Conservation (phyloP, 345 rosid genomes). For the Ceriops decandra region DNA sequence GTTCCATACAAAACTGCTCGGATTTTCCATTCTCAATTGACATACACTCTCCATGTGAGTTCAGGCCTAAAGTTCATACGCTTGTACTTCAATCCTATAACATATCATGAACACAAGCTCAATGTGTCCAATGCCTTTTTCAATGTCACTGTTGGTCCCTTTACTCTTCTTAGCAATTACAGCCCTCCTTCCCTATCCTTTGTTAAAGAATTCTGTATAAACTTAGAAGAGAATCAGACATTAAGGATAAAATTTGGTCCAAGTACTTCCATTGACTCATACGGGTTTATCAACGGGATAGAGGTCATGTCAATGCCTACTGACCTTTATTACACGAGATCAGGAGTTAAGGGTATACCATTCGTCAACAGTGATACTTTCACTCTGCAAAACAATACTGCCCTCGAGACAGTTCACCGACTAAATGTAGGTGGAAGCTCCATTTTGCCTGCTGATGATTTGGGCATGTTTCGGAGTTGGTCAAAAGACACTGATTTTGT, state of each 20-base stretch:
- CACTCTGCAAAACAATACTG: neutral
- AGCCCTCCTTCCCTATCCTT: conserved; percentile 2
- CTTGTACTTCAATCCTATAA: neutral
- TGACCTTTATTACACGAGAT: neutral
- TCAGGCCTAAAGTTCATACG: neutral
- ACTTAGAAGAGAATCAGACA: neutral
- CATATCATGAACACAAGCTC: neutral
- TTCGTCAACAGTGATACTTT: neutral
- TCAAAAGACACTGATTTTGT: neutral
- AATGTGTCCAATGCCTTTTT: neutral
- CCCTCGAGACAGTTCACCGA: neutral
- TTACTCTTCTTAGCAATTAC: neutral
- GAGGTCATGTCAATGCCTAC: neutral
- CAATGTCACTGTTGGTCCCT: conserved; percentile 1
- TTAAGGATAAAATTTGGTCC: neutral
- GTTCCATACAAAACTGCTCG: neutral
- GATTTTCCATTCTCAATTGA: neutral
- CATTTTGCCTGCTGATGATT: neutral
- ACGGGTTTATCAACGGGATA: neutral
- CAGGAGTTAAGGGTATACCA: neutral
- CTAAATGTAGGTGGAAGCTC: neutral
- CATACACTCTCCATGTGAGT: neutral
- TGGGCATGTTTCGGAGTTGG: conserved; percentile 5
- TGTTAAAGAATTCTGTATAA: neutral
- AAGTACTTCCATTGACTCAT: neutral